Evolutionary conservation across 257 asterid species (phyloP), one percentile per base, ranked within the genome.

Genomic region (Voacanga thouarsii): DNA sequence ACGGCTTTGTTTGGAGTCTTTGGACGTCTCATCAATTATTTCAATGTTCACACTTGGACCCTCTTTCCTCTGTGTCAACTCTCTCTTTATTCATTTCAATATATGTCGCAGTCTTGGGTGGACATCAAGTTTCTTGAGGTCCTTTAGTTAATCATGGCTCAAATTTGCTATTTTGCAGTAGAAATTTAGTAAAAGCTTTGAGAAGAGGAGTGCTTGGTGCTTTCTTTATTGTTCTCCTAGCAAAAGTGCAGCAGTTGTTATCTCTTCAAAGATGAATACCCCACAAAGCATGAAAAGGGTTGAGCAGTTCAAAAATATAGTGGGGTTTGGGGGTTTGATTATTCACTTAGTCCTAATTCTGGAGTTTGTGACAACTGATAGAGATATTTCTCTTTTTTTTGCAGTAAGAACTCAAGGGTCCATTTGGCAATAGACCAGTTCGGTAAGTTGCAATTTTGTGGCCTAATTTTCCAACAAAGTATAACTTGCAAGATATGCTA

Each of bases 41-140:
- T 26, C 18, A 39, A 9, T 68, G 23, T 18, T 68, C 26, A 68
- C 61, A 47, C 33, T 55, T 18, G 61, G 24, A 70, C 78, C 73
- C 44, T 26, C 24, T 7, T 55, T 55, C 19, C 61, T 55, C 61
- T 21, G 26, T 21, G 1, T 18, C 24, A 21, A 18, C 4, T 19
- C 5, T 18, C 12, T 28, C 47, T 16, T 28, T 43, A 14, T 19
- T 77, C 43, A 39, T 53, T 10, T 18, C 57, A 37, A 71, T 24
- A 83, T 81, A 79, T 33, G 37, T 78, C 77, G 53, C 80, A 80
- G 1, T 23, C 9, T 23, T 60, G 0, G 12, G 28, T 60, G 33
- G 28, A 21, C 12, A 21, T 60, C 26, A 60, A 4, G 24, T 60
- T 10, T 60, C 33, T 60, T 60, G 28, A 59, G 65, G 12, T 59